phyloP scores from a whole-genome alignment of 148 eudicot genomes.

The Camellia japonica region DNA sequence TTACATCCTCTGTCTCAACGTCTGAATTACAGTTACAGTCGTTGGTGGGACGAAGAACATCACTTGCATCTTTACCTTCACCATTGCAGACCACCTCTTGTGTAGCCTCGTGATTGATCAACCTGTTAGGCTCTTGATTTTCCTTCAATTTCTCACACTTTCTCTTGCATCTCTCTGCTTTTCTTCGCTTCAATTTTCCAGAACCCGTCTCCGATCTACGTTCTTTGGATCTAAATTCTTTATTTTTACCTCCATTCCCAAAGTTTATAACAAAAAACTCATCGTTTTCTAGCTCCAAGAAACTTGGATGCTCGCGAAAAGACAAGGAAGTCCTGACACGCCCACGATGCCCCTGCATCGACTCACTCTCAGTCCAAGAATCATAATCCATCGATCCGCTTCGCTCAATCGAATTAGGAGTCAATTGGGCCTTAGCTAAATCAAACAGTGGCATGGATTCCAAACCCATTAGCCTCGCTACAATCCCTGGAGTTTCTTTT shows the following conservation, averaged over 20 bases:
- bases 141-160: neutral
- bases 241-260: constrained; percentile 25
- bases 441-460: constrained; percentile 28
- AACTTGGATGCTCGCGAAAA: constrained; percentile 36
- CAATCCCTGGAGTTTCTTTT: constrained; percentile 40
- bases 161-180: neutral
- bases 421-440: no score
- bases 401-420: neutral
- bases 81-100: no score
- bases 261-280: constrained; percentile 60
- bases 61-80: neutral
- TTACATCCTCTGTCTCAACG: neutral
- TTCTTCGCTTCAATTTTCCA: constrained; percentile 20
- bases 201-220: constrained; percentile 28
- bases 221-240: constrained; percentile 18
- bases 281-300: constrained; percentile 39
- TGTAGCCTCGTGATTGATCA: neutral
- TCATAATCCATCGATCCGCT: constrained; percentile 38
- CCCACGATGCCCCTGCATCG: constrained; percentile 24
- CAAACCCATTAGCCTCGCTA: constrained; percentile 77
- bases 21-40: neutral
- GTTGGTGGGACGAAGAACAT: neutral
- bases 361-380: constrained; percentile 30
- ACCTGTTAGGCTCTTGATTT: neutral
- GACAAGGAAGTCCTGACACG: constrained; percentile 43